Base-by-base conservation (phyloP, 768 basidiomycete genomes). In the Phaffia tasmanica region DNA sequence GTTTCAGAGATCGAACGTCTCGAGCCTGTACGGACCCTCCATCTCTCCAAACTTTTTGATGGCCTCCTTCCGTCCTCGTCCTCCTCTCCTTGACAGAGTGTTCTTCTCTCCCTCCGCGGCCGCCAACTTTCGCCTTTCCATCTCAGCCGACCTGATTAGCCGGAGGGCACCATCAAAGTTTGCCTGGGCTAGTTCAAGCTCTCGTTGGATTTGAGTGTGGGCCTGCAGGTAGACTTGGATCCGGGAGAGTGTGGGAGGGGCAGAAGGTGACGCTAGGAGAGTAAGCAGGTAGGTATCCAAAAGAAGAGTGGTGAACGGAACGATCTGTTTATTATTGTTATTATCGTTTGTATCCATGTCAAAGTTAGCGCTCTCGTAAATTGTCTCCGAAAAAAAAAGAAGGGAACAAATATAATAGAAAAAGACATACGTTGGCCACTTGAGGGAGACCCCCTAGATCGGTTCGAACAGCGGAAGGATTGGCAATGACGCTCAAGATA, bases 261-360 rank as follows among this genome's bases (percentile, higher is more conserved):
- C 27, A 9, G 51, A 48, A 2, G 60, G 66, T 46, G 30, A 27
- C 9, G 66, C 47, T 30, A 67, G 60, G 30, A 67, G 61, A 25
- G 61, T 27, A 14, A 61, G 55, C 15, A 67, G 66, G 61, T 67
- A 62, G 11, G 66, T 62, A 27, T 67, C 66, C 61, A 67, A 62
- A 51, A 67, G 47, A 7, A 67, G 61, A 16, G 66, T 67, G n/a
- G 63, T n/a, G 55, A 67, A 62, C 8, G 66, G 66, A 19, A 67
- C 55, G 48, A 67, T 53, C 66, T 67, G 56, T 21, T 30, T 18
- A 21, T 15, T 7, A 3, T 42, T 27, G 2, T 48, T 5, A 4
- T 6, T 47, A 3, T 47, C 25, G 11, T 50, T 46, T 51, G 53
- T 1, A 19, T 19, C 32, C n/a, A 3, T 14, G 42, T 27, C 8